Conservation (phyloP, 805 yeast species). For the Tetrapisispora phaffii region DNA sequence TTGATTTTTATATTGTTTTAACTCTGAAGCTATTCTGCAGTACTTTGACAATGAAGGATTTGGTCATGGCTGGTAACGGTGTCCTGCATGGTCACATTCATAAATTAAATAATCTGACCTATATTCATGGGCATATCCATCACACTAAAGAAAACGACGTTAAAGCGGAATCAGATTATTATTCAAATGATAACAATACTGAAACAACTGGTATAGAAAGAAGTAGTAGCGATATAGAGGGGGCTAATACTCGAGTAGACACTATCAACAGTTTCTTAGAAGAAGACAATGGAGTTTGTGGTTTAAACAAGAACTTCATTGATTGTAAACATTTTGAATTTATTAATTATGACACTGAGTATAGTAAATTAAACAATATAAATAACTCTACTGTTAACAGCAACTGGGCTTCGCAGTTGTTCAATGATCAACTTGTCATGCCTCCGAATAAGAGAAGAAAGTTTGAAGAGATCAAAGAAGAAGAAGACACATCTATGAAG, state of each 20-base stretch:
- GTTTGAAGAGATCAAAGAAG: not conserved
- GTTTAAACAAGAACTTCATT: conserved; percentile 3
- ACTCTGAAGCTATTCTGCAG: not conserved
- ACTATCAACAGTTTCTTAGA: not conserved
- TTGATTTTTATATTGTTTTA: not conserved
- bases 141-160: conserved; percentile 12
- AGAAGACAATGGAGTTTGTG: not conserved
- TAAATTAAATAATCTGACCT: conserved; percentile 49
- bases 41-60: not conserved
- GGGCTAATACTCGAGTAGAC: not conserved
- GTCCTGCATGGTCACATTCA: conserved; percentile 62
- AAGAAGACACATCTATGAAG: not conserved
- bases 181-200: not conserved
- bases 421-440: not conserved
- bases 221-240: no score
- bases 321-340: conserved; percentile 37
- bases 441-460: conserved; percentile 1
- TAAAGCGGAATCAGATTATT: not conserved
- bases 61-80: conserved; percentile 31
- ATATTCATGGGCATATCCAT: conserved; percentile 62
- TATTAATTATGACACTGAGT: conserved; percentile 22
- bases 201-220: not conserved
- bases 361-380: conserved; percentile 9
- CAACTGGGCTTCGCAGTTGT: not conserved
- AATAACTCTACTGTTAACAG: not conserved